Base-by-base conservation (phyloP, 2,329 filamentous ascomycete genomes). In the Colletotrichum lupini region DNA sequence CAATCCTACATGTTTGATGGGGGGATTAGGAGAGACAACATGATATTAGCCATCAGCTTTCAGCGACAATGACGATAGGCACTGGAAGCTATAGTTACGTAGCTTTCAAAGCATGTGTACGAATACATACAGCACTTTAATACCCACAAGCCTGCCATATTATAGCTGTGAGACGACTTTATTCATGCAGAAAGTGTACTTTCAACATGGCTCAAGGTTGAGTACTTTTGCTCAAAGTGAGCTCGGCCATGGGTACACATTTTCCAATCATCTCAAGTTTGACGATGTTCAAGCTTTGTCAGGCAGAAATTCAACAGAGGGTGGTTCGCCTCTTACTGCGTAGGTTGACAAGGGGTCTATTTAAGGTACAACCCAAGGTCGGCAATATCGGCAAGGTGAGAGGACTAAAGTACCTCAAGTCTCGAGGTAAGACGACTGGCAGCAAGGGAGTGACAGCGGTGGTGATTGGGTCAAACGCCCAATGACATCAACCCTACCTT, bases 401-500 rank as follows among this genome's bases (percentile, higher is more conserved):
- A 28, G 59, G 32, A 46, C 35, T 37, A 19, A 19, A 42, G 37
- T 42, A 19, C 37, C 37, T 42, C 37, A 42, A 8, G 37, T 16
- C 37, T 42, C 14, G 9, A 61, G 42, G 42, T 49, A 67, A 46
- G 24, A 49, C 30, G 55, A 28, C 32, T 11, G 24, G 19, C 30
- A 60, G 22, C 28, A 35, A 55, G 26, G n/a, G 55, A 46, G 46
- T 14, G 57, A 26, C 46, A 42, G 11, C 14, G 19, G 22, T 63
- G 24, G 30, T 58, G 66, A 72, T 72, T 72, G 69, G 69, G 59
- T 22, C 26, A 64, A 26, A 58, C 12, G 7, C 16, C 28, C 32
- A 58, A 60, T 72, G 66, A 65, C 70, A 72, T 69, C 66, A 72
- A 69, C 52, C 42, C 42, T 55, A 56, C 32, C 32, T 35, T 35